These are phyloP conservation scores for Diddensiella santjacobensis DNA, from an alignment of 805 yeast species.

Conservation along the genomic window DNA sequence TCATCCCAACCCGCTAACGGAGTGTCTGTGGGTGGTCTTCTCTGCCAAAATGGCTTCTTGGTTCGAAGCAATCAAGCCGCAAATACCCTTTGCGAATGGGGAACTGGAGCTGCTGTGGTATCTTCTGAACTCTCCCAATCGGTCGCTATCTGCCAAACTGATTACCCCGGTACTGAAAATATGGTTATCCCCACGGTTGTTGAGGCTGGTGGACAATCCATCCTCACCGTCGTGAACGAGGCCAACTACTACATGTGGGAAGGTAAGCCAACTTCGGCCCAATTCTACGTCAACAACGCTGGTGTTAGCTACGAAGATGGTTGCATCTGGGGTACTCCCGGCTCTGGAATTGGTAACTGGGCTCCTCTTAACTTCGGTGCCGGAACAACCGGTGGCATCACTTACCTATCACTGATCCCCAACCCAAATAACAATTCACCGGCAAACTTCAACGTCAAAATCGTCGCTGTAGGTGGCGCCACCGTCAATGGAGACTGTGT, in stretches of 20 bases:
- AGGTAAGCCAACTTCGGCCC: constrained; percentile 83
- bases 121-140: constrained; percentile 57
- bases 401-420: constrained; percentile 89
- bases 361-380: constrained; percentile 96
- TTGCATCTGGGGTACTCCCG: constrained; percentile 85
- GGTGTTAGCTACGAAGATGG: constrained; percentile 89
- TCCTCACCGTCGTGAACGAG: constrained; percentile 77
- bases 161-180: constrained; percentile 98
- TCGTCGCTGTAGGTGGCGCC: constrained; percentile 65
- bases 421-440: constrained; percentile 81
- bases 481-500: constrained; percentile 68
- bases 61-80: constrained; percentile 71
- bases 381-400: constrained; percentile 66
- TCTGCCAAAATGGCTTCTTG: constrained; percentile 78
- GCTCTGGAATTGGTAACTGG: constrained; percentile 92
- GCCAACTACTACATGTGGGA: constrained; percentile 76
- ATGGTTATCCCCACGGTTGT: constrained; percentile 93
- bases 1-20: constrained; percentile 80
- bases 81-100: constrained; percentile 84
- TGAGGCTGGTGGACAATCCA: constrained; percentile 57
- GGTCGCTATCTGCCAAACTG: constrained; percentile 95
- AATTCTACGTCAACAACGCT: constrained; percentile 95
- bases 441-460: constrained; percentile 71
- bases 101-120: constrained; percentile 63
- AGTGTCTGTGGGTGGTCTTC: constrained; percentile 89